These are phyloP conservation scores for Penicillium canariense DNA, from an alignment of 495 filamentous ascomycete genomes.

Conservation along the genomic window DNA sequence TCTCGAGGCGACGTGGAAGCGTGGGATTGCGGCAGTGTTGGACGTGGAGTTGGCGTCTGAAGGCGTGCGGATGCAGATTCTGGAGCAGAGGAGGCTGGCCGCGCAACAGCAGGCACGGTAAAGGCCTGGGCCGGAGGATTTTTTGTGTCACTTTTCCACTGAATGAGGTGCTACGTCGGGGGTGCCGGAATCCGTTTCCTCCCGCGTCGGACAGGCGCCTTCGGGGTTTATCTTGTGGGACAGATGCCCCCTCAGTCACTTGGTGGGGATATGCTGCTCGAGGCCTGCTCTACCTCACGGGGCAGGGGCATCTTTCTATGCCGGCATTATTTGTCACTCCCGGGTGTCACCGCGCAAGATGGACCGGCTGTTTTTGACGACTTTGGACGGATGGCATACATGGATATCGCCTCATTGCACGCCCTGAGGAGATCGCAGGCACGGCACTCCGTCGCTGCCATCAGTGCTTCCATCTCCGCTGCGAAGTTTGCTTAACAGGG, in stretches of 20 bases:
- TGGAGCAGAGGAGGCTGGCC: constrained; percentile 50
- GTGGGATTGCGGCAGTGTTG: constrained; percentile 65
- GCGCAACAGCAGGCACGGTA: constrained; percentile 39
- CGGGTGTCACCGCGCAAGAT: neutral
- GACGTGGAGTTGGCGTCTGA: constrained; percentile 78
- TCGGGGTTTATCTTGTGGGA: neutral
- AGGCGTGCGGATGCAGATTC: constrained; percentile 59
- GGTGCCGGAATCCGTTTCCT: neutral
- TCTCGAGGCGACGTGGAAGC: constrained; percentile 71
- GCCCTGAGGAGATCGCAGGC: neutral
- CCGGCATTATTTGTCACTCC: neutral
- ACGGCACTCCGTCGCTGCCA: neutral
- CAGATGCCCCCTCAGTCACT: neutral
- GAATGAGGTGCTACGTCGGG: neutral
- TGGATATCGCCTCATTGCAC: neutral
- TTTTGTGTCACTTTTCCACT: neutral
- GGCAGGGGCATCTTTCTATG: neutral
- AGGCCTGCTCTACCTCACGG: no score
- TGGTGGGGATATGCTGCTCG: no score
- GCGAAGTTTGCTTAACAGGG: neutral
- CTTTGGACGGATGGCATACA: neutral
- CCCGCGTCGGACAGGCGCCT: neutral
- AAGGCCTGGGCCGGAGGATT: neutral
- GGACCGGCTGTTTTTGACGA: neutral
- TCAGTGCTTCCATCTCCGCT: neutral